Percentiles rank a stretch among this genome's conserved stretches.
Conservation (phyloP, 2,329 filamentous ascomycete species). For the Neonectria ditissima region DNA sequence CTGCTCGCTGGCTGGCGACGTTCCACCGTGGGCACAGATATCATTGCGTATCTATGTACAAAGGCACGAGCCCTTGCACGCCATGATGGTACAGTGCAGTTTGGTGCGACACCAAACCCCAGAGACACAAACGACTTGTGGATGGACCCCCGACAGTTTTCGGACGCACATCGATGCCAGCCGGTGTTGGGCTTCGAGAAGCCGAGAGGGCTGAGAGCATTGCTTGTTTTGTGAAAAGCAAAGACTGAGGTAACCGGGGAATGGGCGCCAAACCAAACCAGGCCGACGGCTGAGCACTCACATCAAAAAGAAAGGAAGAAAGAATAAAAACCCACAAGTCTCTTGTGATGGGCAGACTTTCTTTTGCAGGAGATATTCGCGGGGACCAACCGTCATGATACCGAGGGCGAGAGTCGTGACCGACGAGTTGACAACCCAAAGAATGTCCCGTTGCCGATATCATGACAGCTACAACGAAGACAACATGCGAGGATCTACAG, state of each 20-base stretch:
- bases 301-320: background rate
- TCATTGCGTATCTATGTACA: background rate
- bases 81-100: conserved; percentile 1
- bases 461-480: background rate
- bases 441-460: background rate
- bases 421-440: background rate
- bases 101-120: background rate
- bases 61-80: background rate
- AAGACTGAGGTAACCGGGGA: background rate
- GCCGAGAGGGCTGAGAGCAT: background rate
- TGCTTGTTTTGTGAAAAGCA: conserved; percentile 5
- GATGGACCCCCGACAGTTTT: conserved; percentile 35
- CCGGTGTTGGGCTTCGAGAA: background rate
- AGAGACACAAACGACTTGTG: conserved; percentile 28
- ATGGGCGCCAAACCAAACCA: background rate
- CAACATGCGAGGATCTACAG: background rate
- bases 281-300: background rate
- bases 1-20: conserved; percentile 7
- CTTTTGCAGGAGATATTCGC: conserved; percentile 5
- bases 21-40: conserved; percentile 7
- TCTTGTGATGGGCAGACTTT: background rate
- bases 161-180: conserved; percentile 22
- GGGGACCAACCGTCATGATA: conserved; percentile 3
- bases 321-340: background rate
- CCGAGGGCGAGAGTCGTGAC: background rate